Percentiles rank a stretch among this genome's conserved stretches.
These are phyloP conservation scores for Tribonema minus DNA, from an alignment of 108 stramenopile species.

Conservation along the genomic window DNA sequence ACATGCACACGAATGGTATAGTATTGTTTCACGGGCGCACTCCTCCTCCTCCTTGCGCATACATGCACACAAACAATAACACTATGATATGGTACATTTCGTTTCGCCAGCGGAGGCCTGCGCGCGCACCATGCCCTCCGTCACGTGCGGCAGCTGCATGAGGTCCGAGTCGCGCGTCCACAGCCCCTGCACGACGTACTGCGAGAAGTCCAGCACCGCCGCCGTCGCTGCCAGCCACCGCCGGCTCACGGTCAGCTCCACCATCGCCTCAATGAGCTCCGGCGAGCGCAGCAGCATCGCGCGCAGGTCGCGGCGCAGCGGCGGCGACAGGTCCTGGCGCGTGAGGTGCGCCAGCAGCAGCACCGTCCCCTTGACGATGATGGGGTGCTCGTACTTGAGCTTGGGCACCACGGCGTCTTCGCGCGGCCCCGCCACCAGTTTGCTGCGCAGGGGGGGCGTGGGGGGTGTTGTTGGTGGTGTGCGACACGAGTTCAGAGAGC, in stretches of 20 bases:
- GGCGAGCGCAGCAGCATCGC: slow-evolving; percentile 74
- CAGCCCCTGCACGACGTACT: slow-evolving; percentile 82
- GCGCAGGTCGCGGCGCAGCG: slow-evolving; percentile 65
- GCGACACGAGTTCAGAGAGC: too few relatives aligned
- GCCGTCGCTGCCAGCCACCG: slow-evolving; percentile 75
- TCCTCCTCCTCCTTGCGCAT: slow-evolving; percentile 49
- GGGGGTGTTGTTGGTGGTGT: too few relatives aligned
- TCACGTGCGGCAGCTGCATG: too few relatives aligned
- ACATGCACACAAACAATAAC: slow-evolving; percentile 48
- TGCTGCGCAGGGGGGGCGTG: too few relatives aligned
- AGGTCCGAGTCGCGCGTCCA: slow-evolving; percentile 77
- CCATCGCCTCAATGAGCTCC: slow-evolving; percentile 88
- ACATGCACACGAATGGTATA: too few relatives aligned
- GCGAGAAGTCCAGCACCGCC: slow-evolving; percentile 82
- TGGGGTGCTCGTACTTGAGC: slow-evolving; percentile 78
- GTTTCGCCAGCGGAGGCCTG: slow-evolving; percentile 55
- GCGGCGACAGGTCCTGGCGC: slow-evolving; percentile 35
- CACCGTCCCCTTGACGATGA: slow-evolving; percentile 89
- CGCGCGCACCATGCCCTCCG: slow-evolving; percentile 62
- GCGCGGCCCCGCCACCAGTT: too few relatives aligned
- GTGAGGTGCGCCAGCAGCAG: slow-evolving; percentile 82
- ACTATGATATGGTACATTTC: too few relatives aligned
- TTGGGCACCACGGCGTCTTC: slow-evolving; percentile 37
- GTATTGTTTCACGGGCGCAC: slow-evolving; percentile 74
- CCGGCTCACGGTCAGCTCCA: slow-evolving; percentile 82